Conservation (phyloP, 257 asterid genomes). For the Salvia rosmarinus region DNA sequence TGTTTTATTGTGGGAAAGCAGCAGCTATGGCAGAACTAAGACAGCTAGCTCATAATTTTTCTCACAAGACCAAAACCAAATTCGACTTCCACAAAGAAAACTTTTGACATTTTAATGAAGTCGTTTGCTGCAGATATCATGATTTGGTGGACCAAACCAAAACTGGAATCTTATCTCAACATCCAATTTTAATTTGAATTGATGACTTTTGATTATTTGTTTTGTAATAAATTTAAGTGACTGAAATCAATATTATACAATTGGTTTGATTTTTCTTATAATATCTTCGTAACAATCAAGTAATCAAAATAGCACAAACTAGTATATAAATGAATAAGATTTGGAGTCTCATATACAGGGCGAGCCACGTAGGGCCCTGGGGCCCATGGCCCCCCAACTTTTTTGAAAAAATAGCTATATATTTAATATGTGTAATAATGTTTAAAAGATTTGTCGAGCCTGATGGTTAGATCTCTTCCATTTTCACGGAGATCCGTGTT, state of each 20-base stretch:
- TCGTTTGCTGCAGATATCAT: not conserved
- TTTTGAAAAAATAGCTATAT: no score
- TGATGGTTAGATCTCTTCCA: no score
- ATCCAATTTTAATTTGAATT: not conserved
- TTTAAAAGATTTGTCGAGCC: no score
- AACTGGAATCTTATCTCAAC: not conserved
- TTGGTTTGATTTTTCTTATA: not conserved
- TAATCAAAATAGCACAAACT: no score
- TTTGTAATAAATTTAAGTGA: not conserved
- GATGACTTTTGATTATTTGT: not conserved
- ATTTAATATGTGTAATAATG: no score
- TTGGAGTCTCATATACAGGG: no score
- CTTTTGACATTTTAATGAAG: constrained; percentile 43
- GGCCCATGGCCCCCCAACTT: no score
- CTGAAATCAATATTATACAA: no score
- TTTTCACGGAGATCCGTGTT: no score
- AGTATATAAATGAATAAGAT: no score
- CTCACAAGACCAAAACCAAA: constrained; percentile 71
- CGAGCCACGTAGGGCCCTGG: no score
- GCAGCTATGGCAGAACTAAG: constrained; percentile 61
- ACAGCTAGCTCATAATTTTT: constrained; percentile 67
- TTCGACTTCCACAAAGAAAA: constrained; percentile 91
- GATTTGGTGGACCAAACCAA: not conserved
- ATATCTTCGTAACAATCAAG: no score
- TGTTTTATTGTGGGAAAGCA: constrained; percentile 91